Percentiles rank a stretch among this genome's conserved stretches.
phyloP scores from a whole-genome alignment of 169 alveolate genomes.

The Plasmodium relictum region DNA sequence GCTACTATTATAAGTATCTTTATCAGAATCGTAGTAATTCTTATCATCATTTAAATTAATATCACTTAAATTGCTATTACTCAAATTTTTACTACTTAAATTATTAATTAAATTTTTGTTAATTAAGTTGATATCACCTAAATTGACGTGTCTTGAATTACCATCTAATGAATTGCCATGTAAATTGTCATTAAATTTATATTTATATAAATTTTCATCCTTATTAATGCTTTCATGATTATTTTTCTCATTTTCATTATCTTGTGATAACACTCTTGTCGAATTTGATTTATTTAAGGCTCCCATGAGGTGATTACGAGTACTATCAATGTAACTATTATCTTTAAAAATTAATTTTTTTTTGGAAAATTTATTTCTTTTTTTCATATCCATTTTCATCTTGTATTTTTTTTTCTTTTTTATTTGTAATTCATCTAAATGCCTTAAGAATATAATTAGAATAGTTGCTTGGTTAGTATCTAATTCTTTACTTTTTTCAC shows the following conservation, averaged over 20 bases:
- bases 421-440: constrained; percentile 21
- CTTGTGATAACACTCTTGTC: background rate
- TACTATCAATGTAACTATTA: too few species aligned
- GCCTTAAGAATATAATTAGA: constrained; percentile 20
- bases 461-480: constrained; percentile 41
- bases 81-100: background rate
- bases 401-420: constrained; percentile 19
- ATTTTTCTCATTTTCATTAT: background rate
- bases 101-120: background rate
- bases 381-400: background rate
- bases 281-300: background rate
- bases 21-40: constrained; percentile 17
- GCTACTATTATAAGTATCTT: constrained; percentile 46
- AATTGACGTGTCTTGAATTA: background rate
- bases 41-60: background rate
- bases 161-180: background rate
- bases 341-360: background rate
- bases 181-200: background rate
- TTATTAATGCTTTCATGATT: background rate
- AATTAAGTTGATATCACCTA: too few species aligned
- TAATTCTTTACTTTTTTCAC: constrained; percentile 22
- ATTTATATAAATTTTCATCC: background rate
- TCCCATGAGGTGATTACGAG: too few species aligned
- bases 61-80: background rate
- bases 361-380: background rate